These are phyloP conservation scores for Irineochytrium annulatum DNA, from an alignment of 192 early-diverging fungal species.

Conservation along the genomic window DNA sequence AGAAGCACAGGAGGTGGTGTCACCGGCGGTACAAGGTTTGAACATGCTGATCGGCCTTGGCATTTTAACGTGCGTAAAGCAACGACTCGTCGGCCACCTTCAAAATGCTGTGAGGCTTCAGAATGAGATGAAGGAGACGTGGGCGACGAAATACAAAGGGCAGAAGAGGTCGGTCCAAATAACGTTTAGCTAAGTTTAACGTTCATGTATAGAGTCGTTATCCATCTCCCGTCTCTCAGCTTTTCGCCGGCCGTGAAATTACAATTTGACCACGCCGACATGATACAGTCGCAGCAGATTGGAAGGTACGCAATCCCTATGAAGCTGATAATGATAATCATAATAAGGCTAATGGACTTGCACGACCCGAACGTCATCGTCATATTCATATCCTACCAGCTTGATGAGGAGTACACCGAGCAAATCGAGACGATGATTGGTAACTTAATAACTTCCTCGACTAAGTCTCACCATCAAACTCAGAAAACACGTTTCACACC, in stretches of 20 bases:
- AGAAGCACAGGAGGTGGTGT: not conserved
- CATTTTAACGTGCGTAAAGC: not conserved
- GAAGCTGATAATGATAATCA: not conserved
- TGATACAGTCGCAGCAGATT: slow-evolving; percentile 13
- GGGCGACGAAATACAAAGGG: slow-evolving; percentile 5
- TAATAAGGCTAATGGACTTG: slow-evolving; percentile 11
- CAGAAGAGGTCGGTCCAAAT: slow-evolving; percentile 4
- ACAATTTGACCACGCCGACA: not conserved
- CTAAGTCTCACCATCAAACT: no score
- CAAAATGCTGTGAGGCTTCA: not conserved
- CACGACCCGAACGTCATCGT: slow-evolving; percentile 18
- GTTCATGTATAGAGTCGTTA: slow-evolving; percentile 10
- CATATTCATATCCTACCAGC: slow-evolving; percentile 9
- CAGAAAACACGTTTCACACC: not conserved
- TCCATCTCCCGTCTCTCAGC: slow-evolving; percentile 17
- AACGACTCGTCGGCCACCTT: not conserved
- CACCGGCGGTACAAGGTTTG: not conserved
- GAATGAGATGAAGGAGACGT: not conserved
- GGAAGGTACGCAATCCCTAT: slow-evolving; percentile 11
- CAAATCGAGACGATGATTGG: no score
- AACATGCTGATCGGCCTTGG: not conserved
- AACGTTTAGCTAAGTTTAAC: not conserved
- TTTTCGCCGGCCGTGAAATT: not conserved
- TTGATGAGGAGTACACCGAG: slow-evolving; percentile 15
- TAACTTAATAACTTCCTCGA: no score